Conservation (phyloP, 805 yeast species). For the Yueomyces sp. region DNA sequence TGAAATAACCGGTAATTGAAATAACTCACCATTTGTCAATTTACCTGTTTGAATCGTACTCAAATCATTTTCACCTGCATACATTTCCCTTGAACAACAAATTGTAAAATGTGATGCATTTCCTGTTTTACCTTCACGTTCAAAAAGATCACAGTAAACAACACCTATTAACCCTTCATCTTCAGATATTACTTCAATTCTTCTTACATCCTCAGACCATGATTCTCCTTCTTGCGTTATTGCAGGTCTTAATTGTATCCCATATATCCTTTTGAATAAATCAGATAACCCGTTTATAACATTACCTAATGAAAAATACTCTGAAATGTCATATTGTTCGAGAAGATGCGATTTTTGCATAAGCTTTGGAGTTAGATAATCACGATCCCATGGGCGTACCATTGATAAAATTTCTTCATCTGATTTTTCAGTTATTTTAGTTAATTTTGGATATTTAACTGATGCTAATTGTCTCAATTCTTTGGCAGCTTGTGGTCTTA, state of each 20-base stretch:
- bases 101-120: slow-evolving; percentile 94
- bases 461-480: slow-evolving; percentile 44
- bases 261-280: slow-evolving; percentile 59
- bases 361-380: slow-evolving; percentile 30
- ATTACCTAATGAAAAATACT: slow-evolving; percentile 70
- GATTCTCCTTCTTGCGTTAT: slow-evolving; percentile 58
- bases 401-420: slow-evolving; percentile 29
- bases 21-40: slow-evolving; percentile 30
- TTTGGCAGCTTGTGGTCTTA: slow-evolving; percentile 37
- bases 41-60: slow-evolving; percentile 24
- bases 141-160: slow-evolving; percentile 79
- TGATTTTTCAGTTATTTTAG: slow-evolving; percentile 6
- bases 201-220: slow-evolving; percentile 80
- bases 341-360: not conserved
- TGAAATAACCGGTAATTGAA: slow-evolving; percentile 83
- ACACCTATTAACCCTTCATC: slow-evolving; percentile 56
- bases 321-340: not conserved
- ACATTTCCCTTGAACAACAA: slow-evolving; percentile 78
- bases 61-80: slow-evolving; percentile 36
- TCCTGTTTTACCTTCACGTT: slow-evolving; percentile 58
- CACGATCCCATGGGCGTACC: slow-evolving; percentile 88
- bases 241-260: slow-evolving; percentile 60
- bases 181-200: slow-evolving; percentile 61
- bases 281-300: slow-evolving; percentile 73
- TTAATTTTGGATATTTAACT: slow-evolving; percentile 18